Percentiles rank a stretch among this genome's conserved stretches.
These are phyloP conservation scores for Escallonia herrerae DNA, from an alignment of 129 eudicot species.

Conservation along the genomic window DNA sequence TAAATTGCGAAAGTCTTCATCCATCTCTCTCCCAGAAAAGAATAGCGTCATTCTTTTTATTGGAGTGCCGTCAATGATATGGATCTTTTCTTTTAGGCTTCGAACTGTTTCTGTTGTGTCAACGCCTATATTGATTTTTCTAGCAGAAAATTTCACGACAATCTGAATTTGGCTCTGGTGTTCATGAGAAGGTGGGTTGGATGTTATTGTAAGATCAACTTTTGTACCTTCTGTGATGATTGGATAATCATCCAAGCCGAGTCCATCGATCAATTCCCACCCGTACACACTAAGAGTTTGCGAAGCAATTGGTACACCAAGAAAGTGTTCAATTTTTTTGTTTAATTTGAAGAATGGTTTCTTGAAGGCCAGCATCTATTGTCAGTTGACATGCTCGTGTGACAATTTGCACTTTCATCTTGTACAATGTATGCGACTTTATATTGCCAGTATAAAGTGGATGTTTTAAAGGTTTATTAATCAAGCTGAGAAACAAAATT, in stretches of 20 bases:
- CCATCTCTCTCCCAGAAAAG: slow-evolving; percentile 54
- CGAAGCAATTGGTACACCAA: slow-evolving; percentile 9
- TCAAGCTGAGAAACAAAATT: neutral
- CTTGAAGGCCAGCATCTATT: slow-evolving; percentile 35
- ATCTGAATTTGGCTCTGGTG: slow-evolving; percentile 33
- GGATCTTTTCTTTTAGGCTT: slow-evolving; percentile 86
- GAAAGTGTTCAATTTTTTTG: slow-evolving; percentile 26
- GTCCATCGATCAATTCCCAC: slow-evolving; percentile 74
- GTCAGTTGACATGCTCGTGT: slow-evolving; percentile 27
- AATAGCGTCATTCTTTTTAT: slow-evolving; percentile 61
- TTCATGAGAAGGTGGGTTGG: slow-evolving; percentile 15
- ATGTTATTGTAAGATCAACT: slow-evolving; percentile 40
- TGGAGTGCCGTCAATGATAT: slow-evolving; percentile 75
- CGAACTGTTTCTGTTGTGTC: slow-evolving; percentile 67
- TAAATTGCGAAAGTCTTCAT: slow-evolving; percentile 69
- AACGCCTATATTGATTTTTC: slow-evolving; percentile 50
- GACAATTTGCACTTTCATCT: slow-evolving; percentile 33
- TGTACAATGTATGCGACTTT: neutral
- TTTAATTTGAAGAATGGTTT: slow-evolving; percentile 44
- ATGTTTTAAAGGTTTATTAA: neutral
- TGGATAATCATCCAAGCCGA: slow-evolving; percentile 80
- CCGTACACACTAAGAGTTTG: slow-evolving; percentile 45
- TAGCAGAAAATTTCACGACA: slow-evolving; percentile 48
- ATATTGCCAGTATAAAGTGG: neutral
- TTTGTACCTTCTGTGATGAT: slow-evolving; percentile 64